A percentile compares a stretch with the other conserved stretches of the same genome.
Evolutionary conservation across 306 rosid genomes (phyloP).

Genomic region (Quercus ilex): DNA sequence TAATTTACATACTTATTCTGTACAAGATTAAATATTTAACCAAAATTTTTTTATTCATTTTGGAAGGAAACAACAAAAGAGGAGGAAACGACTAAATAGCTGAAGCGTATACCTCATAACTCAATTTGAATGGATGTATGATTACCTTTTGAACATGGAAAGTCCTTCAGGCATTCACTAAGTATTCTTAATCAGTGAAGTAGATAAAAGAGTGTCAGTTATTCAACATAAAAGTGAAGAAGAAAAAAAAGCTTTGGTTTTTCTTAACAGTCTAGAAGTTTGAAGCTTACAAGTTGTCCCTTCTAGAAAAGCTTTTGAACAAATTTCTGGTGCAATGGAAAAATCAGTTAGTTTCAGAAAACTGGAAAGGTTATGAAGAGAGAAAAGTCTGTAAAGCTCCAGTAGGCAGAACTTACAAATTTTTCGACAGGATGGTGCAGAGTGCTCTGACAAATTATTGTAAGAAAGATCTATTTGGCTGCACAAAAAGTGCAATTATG

Average conservation of each 20-base stretch:
- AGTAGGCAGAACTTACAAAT: not conserved
- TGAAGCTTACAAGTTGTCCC: conserved; percentile 15
- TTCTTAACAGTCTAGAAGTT: accelerated
- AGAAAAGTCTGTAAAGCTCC: not conserved
- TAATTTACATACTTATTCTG: no score
- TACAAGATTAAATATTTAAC: no score
- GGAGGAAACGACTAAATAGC: not conserved
- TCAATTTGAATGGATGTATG: not conserved
- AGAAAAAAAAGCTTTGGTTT: not conserved
- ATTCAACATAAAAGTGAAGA: not conserved
- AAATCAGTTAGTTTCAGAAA: not conserved
- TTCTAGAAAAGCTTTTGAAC: conserved; percentile 16
- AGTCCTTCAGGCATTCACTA: not conserved
- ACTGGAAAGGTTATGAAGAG: not conserved
- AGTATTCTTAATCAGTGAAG: not conserved
- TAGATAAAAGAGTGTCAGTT: not conserved
- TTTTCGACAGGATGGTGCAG: not conserved
- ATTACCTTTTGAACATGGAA: conserved; percentile 23
- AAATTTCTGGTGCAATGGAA: conserved; percentile 9
- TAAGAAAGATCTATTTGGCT: conserved; percentile 20
- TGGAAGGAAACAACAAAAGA: no score
- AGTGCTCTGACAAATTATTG: conserved; percentile 4
- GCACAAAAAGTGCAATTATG: not conserved
- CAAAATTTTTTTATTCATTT: no score
- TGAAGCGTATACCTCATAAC: not conserved